phyloP scores from a whole-genome alignment of 225 moss, liverwort and hornwort genomes.

The Antitrichia curtipendula region DNA sequence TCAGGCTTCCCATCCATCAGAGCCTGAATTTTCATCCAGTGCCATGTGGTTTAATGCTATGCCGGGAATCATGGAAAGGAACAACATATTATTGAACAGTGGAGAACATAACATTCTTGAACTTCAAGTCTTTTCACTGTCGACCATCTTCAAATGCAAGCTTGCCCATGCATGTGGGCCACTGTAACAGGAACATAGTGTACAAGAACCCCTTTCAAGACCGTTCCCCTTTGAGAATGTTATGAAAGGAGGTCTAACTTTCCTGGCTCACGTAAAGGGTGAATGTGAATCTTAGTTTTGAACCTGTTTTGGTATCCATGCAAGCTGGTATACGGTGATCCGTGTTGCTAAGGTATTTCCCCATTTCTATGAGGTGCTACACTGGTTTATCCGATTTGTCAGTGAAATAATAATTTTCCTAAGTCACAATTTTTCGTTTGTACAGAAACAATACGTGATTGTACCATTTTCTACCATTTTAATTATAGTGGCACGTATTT shows the following conservation, averaged over 20 bases:
- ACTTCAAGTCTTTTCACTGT: not conserved
- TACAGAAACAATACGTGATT: not conserved
- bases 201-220: not conserved
- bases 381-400: not conserved
- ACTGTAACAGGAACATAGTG: not conserved
- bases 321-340: not conserved
- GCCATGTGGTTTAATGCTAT: not conserved
- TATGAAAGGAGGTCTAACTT: not conserved
- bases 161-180: not conserved
- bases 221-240: not conserved
- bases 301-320: not conserved
- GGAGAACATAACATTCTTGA: not conserved
- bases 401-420: not conserved
- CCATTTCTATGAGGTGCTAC: not conserved
- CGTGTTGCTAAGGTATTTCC: not conserved
- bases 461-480: not conserved
- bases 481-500: not conserved
- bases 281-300: not conserved
- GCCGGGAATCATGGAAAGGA: not conserved
- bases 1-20: not conserved
- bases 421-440: not conserved
- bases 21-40: not conserved
- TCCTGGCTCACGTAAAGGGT: not conserved
- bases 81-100: no score
- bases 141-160: not conserved